A percentile compares a stretch with the other conserved stretches of the same genome.
phyloP scores from a whole-genome alignment of 228 moss, liverwort and hornwort species.

The Sphagnum magellanicum region DNA sequence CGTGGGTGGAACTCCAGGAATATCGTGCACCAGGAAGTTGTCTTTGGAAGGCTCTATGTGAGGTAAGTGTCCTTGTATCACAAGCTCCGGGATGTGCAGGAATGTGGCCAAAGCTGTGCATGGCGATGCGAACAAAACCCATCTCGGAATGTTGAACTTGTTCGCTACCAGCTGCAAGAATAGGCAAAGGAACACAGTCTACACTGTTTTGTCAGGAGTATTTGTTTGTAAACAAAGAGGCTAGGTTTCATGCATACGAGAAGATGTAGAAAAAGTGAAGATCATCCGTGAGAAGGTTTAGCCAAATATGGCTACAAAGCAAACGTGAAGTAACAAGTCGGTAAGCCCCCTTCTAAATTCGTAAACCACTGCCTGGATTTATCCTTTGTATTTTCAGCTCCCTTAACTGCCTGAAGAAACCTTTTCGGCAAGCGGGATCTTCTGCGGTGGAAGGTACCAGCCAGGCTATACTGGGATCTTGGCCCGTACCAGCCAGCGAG shows the following conservation, averaged over 20 bases:
- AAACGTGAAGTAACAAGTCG: too few relatives aligned
- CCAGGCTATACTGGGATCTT: too few relatives aligned
- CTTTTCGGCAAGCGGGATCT: too few relatives aligned
- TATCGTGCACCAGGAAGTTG: conserved; percentile 24
- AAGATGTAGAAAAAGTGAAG: neutral
- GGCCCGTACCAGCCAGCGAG: too few relatives aligned
- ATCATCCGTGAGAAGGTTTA: neutral
- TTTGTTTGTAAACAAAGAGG: neutral
- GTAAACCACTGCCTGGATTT: too few relatives aligned
- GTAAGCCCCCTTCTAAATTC: too few relatives aligned
- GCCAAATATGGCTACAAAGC: too few relatives aligned
- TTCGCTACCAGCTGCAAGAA: conserved; percentile 23
- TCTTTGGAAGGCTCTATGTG: conserved; percentile 8
- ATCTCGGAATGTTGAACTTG: conserved; percentile 34
- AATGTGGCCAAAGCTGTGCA: conserved; percentile 4
- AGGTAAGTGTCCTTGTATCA: conserved; percentile 26
- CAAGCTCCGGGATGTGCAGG: conserved; percentile 27
- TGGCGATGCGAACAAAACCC: conserved; percentile 20
- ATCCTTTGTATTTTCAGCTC: too few relatives aligned
- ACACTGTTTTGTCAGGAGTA: neutral
- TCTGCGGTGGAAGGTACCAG: too few relatives aligned
- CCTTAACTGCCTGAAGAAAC: too few relatives aligned
- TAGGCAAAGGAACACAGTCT: neutral
- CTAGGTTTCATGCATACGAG: neutral
- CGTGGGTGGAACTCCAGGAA: conserved; percentile 32